These are phyloP conservation scores for Blumeriella jaapii DNA, from an alignment of 2,329 filamentous ascomycete species.

Conservation along the genomic window DNA sequence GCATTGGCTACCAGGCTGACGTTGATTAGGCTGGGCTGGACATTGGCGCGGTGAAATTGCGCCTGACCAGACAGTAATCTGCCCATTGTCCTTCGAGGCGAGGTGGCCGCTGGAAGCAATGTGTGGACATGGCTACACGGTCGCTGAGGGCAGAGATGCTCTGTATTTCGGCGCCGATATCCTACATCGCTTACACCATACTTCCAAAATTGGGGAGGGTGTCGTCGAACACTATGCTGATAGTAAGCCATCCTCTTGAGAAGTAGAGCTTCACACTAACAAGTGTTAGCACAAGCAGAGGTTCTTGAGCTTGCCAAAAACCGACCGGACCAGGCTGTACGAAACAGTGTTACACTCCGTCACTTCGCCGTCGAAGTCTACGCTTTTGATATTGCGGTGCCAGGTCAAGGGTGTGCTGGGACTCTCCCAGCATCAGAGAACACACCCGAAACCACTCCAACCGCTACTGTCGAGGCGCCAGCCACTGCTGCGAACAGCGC, in stretches of 20 bases:
- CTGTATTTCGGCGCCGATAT: constrained; percentile 56
- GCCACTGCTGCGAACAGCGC: constrained; percentile 2
- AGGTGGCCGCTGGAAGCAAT: constrained; percentile 46
- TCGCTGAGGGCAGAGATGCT: constrained; percentile 43
- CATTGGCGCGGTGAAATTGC: constrained; percentile 58
- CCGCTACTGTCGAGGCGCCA: constrained; percentile 4
- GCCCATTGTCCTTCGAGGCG: constrained; percentile 46
- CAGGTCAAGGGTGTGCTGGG: constrained; percentile 50
- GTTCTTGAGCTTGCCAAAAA: constrained; percentile 4
- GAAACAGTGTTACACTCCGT: constrained; percentile 52
- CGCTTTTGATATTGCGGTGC: constrained; percentile 51
- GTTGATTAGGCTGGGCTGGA: constrained; percentile 45
- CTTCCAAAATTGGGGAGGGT: constrained; percentile 47
- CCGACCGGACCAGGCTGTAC: constrained; percentile 27
- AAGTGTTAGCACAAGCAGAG: constrained; percentile 28
- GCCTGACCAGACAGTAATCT: constrained; percentile 58
- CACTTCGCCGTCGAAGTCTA: constrained; percentile 60
- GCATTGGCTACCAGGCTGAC: too few species aligned
- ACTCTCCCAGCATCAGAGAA: constrained; percentile 20
- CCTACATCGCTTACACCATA: constrained; percentile 54
- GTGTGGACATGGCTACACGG: constrained; percentile 51
- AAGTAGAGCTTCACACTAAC: constrained; percentile 32
- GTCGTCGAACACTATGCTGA: constrained; percentile 52
- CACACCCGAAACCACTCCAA: constrained; percentile 3
- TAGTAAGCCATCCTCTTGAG: constrained; percentile 34